Evolutionary conservation across 257 asterid species (phyloP).

Genomic region (Petunia secreta): DNA sequence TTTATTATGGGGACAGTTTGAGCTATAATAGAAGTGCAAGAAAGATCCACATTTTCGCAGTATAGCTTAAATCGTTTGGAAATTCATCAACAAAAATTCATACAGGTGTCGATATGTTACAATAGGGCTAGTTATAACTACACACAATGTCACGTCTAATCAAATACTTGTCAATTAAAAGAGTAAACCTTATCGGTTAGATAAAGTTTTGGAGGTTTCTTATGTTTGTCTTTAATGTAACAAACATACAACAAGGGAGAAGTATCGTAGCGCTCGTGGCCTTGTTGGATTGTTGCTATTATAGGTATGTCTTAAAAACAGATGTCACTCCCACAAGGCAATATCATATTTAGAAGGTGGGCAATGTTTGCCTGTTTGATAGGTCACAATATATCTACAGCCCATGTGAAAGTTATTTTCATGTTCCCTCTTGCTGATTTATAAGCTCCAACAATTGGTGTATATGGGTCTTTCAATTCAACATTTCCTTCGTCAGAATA

Average conservation of each 20-base stretch:
- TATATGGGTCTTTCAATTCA: background rate
- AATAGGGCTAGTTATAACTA: background rate
- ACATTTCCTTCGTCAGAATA: conserved; percentile 1
- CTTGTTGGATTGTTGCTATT: background rate
- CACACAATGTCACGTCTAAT: background rate
- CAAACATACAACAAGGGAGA: background rate
- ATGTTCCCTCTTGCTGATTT: background rate
- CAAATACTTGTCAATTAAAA: background rate
- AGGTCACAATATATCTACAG: background rate
- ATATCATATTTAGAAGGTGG: background rate
- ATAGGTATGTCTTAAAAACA: background rate
- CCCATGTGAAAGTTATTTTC: conserved; percentile 11
- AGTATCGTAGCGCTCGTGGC: background rate
- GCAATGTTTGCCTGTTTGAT: conserved; percentile 10
- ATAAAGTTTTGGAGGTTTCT: background rate
- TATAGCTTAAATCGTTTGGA: no score
- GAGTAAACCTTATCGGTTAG: background rate
- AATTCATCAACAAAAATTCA: no score
- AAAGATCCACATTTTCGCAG: no score
- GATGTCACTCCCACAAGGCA: background rate
- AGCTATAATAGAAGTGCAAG: no score
- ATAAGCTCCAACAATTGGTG: background rate
- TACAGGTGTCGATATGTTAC: no score
- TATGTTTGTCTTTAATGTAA: background rate
- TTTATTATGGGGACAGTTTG: no score